Evolutionary conservation across 2,329 filamentous ascomycete species (phyloP).

Genomic region (Fusarium tricinctum): DNA sequence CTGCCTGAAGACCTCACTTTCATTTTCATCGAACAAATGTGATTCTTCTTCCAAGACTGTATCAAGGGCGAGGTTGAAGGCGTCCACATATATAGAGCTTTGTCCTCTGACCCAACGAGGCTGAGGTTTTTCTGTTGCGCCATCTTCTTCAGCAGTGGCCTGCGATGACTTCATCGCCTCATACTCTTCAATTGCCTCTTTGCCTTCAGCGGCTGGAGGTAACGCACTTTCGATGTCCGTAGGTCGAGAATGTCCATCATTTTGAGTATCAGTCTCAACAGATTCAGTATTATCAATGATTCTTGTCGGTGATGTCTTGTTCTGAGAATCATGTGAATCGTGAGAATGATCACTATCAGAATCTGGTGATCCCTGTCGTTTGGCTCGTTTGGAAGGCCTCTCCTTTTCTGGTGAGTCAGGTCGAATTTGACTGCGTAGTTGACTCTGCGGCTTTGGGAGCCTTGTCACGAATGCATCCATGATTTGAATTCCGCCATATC

Average conservation of each 20-base stretch:
- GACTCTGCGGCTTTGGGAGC: conserved; percentile 42
- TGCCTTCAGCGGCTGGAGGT: conserved; percentile 74
- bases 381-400: conserved; percentile 53
- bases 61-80: conserved; percentile 92
- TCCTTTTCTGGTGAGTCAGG: conserved; percentile 27
- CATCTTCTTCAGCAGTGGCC: conserved; percentile 52
- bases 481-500: conserved; percentile 27
- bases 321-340: conserved; percentile 35
- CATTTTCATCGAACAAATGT: conserved; percentile 86
- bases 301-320: conserved; percentile 15
- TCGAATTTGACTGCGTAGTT: conserved; percentile 23
- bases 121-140: conserved; percentile 58
- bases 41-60: conserved; percentile 91
- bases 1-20: conserved; percentile 79
- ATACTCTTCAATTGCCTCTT: conserved; percentile 83
- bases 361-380: conserved; percentile 45
- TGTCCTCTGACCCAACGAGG: conserved; percentile 77
- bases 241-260: conserved; percentile 36
- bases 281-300: conserved; percentile 21
- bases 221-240: conserved; percentile 68
- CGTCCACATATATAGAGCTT: conserved; percentile 96
- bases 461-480: conserved; percentile 59
- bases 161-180: conserved; percentile 76
- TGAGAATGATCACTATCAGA: conserved; percentile 46
- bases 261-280: conserved; percentile 33